Base-by-base conservation (phyloP, 805 yeast species). In the Starmerella vaccinii region DNA sequence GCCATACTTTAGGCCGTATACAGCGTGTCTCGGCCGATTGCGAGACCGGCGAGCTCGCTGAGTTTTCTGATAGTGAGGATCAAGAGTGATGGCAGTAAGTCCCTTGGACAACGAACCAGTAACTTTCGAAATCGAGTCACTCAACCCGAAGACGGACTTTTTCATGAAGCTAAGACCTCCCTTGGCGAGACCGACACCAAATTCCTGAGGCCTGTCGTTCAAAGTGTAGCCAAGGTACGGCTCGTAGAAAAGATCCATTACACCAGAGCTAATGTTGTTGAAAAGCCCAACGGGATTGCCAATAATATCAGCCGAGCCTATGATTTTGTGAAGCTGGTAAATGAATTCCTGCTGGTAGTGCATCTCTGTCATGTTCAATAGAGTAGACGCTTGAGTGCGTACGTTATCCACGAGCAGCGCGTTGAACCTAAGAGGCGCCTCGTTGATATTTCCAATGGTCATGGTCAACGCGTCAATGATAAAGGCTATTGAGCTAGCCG, bases 281-380 rank as follows among this genome's bases (percentile, higher is more conserved):
- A 92, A 92, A 54, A 92, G 70, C 1, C 98, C 98, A 26, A 94
- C 97, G 0, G 99, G 99, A 58, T 94, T 92, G 21, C 98, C 99
- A 46, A 92, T 69, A 58, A 92, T 78, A 67, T 94, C 98, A 0
- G 97, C 98, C 18, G 96, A 87, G 0, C 99, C 99, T 30, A 94
- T 70, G 40, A 92, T 81, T 65, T 87, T 88, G 68, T 92, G 95
- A 30, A 92, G 71, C 66, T 92, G 98, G 63, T 85, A 88, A 52
- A 92, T 75, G 67, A 90, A 83, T 26, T 92, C 90, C 63, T 89
- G 97, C 10, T 89, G 82, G 64, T 92, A 92, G 65, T 92, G 97
- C 0, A 90, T 82, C 58, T 75, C 73, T 21, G 90, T 73, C 29
- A 84, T 80, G 52, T 81, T 82, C 29, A 78, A 53, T 56, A 92